These are phyloP conservation scores for Hanseniaspora guilliermondii DNA, from an alignment of 805 yeast species.

Conservation along the genomic window DNA sequence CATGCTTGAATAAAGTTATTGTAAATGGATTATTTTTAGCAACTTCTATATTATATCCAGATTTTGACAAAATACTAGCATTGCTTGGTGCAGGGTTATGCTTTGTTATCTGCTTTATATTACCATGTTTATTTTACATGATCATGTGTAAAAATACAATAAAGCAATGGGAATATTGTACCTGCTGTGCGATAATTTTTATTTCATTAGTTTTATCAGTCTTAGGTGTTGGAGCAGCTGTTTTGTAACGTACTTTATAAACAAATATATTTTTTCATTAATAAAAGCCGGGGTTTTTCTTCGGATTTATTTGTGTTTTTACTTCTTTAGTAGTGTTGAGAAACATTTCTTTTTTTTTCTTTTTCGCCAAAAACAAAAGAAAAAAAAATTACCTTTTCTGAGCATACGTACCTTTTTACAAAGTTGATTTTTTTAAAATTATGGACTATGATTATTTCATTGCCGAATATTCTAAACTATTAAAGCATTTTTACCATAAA, in stretches of 20 bases:
- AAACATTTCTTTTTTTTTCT: slow-evolving; percentile 5
- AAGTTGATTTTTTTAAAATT: too few species aligned
- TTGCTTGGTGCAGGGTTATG: slow-evolving; percentile 72
- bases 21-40: slow-evolving; percentile 49
- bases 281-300: too few species aligned
- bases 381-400: not conserved
- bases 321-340: not conserved
- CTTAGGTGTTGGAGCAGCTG: slow-evolving; percentile 49
- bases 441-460: too few species aligned
- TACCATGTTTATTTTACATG: slow-evolving; percentile 65
- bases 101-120: slow-evolving; percentile 62
- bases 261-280: too few species aligned
- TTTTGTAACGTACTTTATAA: slow-evolving; percentile 16
- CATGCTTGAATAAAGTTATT: slow-evolving; percentile 28
- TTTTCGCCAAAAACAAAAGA: not conserved
- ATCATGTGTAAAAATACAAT: slow-evolving; percentile 39
- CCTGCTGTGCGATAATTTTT: slow-evolving; percentile 34
- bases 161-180: slow-evolving; percentile 28
- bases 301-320: not conserved
- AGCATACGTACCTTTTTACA: not conserved
- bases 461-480: too few species aligned
- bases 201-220: slow-evolving; percentile 39
- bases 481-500: too few species aligned
- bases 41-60: slow-evolving; percentile 56
- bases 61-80: slow-evolving; percentile 71